Conservation (phyloP, 75 land plant species). For the Sequoia sempervirens region DNA sequence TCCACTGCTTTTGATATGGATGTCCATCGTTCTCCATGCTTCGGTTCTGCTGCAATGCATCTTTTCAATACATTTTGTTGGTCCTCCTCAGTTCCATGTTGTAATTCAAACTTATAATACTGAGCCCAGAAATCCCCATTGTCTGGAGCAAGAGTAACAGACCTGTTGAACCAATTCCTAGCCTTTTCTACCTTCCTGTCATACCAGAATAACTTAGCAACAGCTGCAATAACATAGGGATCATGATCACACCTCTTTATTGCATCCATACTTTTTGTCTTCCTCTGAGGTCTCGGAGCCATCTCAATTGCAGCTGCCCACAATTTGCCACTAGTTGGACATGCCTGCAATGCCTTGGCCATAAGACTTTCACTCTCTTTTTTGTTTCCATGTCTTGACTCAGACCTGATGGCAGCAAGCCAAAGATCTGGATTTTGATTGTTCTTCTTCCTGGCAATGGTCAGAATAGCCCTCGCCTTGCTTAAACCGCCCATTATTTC, state of each 20-base stretch:
- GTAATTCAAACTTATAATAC: conserved; percentile 87
- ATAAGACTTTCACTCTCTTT: conserved; percentile 83
- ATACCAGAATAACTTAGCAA: conserved; percentile 92
- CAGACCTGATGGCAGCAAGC: conserved; percentile 88
- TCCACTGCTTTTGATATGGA: conserved; percentile 83
- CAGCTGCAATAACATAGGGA: conserved; percentile 89
- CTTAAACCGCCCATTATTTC: conserved; percentile 76
- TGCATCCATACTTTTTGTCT: conserved; percentile 84
- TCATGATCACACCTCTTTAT: conserved; percentile 79
- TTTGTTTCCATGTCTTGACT: conserved; percentile 80
- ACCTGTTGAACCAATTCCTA: conserved; percentile 79
- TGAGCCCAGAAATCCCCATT: conserved; percentile 97
- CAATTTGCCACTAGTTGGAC: conserved; percentile 87
- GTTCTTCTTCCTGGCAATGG: conserved; percentile 85
- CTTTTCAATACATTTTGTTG: conserved; percentile 79
- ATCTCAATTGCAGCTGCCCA: conserved; percentile 94
- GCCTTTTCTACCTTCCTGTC: conserved; percentile 95
- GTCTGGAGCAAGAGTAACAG: conserved; percentile 88
- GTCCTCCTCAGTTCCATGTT: conserved; percentile 78
- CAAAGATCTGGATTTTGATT: conserved; percentile 82
- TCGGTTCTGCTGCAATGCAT: conserved; percentile 83
- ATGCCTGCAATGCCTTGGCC: conserved; percentile 96
- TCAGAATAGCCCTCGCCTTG: conserved; percentile 84
- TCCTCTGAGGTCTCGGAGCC: conserved; percentile 86
- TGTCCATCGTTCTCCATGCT: conserved; percentile 91